Conservation (phyloP, 1,284 basidiomycete species). For the Rhodotorula sp. region DNA sequence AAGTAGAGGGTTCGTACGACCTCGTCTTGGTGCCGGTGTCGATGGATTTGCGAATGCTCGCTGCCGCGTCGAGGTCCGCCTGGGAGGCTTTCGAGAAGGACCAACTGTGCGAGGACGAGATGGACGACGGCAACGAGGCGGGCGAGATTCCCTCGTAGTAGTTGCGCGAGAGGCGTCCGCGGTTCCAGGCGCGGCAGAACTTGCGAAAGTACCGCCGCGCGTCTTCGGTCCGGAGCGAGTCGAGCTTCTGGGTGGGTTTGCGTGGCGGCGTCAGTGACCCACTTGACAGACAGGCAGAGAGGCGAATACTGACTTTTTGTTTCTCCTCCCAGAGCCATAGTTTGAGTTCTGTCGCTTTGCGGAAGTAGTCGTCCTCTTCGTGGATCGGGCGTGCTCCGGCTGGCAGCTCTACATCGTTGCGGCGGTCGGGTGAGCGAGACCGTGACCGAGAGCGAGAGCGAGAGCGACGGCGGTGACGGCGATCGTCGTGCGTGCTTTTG, state of each 20-base stretch:
- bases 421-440: conserved; percentile 4
- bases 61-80: conserved; percentile 37
- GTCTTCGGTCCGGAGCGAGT: conserved; percentile 28
- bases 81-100: conserved; percentile 36
- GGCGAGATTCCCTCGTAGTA: conserved; percentile 38
- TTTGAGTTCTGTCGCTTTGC: conserved; percentile 38
- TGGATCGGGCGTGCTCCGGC: conserved; percentile 17
- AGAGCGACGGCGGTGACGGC: not conserved
- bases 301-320: conserved; percentile 22
- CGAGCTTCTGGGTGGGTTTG: conserved; percentile 13
- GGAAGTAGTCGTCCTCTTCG: conserved; percentile 26
- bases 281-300: not conserved
- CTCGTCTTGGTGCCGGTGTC: conserved; percentile 22
- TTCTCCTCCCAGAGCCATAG: conserved; percentile 39
- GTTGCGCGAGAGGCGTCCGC: conserved; percentile 22
- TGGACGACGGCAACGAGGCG: conserved; percentile 25
- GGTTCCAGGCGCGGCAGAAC: conserved; percentile 33
- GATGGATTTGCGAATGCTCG: conserved; percentile 33
- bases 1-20: conserved; percentile 7
- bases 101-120: conserved; percentile 35
- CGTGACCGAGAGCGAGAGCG: conserved; percentile 8
- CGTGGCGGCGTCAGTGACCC: not conserved
- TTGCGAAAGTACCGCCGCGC: conserved; percentile 35
- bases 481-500: not conserved
- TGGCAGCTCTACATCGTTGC: not conserved